Conservation (phyloP, 352 stramenopile genomes). For the Phytophthora nicotianae region DNA sequence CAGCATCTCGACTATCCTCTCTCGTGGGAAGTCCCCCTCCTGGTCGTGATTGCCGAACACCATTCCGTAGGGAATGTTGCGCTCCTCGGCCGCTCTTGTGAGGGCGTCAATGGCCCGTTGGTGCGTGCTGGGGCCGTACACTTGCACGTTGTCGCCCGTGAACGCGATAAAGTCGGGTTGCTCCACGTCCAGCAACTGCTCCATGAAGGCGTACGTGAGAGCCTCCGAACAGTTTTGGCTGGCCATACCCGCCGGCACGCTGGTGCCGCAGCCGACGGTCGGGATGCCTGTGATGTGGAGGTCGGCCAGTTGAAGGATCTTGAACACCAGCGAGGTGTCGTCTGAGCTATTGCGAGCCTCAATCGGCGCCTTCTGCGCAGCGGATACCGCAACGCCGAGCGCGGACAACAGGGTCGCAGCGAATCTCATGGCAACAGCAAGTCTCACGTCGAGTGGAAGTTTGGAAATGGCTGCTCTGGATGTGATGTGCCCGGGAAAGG, state of each 20-base stretch:
- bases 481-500: neutral
- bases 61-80: constrained; percentile 57
- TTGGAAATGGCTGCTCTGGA: constrained; percentile 26
- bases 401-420: constrained; percentile 4
- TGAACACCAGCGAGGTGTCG: constrained; percentile 44
- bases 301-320: constrained; percentile 62
- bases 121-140: constrained; percentile 27
- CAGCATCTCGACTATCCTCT: constrained; percentile 44
- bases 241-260: constrained; percentile 27
- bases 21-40: constrained; percentile 40
- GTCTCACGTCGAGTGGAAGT: constrained; percentile 13
- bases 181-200: constrained; percentile 52
- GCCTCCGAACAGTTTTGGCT: constrained; percentile 48
- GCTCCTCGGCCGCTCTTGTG: constrained; percentile 36
- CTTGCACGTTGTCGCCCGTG: constrained; percentile 62
- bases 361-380: constrained; percentile 26
- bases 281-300: constrained; percentile 58
- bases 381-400: neutral
- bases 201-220: constrained; percentile 51
- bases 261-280: constrained; percentile 32
- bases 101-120: constrained; percentile 48
- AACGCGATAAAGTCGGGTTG: constrained; percentile 64
- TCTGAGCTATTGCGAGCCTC: constrained; percentile 28
- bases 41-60: constrained; percentile 74
- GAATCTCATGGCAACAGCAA: constrained; percentile 12